Conservation (phyloP, 768 basidiomycete genomes). For the Melanogaster broomeanus region DNA sequence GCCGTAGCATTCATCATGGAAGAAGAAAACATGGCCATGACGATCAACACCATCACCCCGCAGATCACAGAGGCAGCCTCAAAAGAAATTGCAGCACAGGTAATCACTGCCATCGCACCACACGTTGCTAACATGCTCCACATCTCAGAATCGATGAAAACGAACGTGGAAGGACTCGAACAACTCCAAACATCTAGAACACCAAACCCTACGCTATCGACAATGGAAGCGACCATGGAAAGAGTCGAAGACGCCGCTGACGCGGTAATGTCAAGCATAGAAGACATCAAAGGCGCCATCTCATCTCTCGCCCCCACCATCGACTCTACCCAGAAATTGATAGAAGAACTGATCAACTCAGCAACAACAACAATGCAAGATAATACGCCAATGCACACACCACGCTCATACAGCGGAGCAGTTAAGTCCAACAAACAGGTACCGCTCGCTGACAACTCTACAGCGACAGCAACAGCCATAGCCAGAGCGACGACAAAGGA, state of each 20-base stretch:
- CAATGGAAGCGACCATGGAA: fast-evolving
- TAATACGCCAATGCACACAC: no score
- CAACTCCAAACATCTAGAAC: not conserved
- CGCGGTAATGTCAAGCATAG: not conserved
- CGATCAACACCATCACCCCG: no score
- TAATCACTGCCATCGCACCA: not conserved
- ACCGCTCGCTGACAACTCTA: no score
- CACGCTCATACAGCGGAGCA: not conserved
- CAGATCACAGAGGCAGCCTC: no score
- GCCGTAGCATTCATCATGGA: not conserved
- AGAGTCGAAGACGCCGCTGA: not conserved
- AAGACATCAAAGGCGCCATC: not conserved
- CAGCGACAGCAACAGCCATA: not conserved
- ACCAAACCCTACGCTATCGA: no score
- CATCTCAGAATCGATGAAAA: not conserved
- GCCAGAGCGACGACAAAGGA: not conserved
- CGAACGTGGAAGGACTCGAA: not conserved
- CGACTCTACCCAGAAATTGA: not conserved
- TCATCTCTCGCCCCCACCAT: not conserved
- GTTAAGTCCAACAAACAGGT: no score
- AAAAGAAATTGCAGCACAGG: not conserved
- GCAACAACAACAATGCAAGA: no score
- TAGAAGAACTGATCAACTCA: not conserved
- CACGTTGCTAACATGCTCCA: not conserved
- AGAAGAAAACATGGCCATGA: no score